These are phyloP conservation scores for Epichloe sp. DNA, from an alignment of 2,329 filamentous ascomycete species.

Conservation along the genomic window DNA sequence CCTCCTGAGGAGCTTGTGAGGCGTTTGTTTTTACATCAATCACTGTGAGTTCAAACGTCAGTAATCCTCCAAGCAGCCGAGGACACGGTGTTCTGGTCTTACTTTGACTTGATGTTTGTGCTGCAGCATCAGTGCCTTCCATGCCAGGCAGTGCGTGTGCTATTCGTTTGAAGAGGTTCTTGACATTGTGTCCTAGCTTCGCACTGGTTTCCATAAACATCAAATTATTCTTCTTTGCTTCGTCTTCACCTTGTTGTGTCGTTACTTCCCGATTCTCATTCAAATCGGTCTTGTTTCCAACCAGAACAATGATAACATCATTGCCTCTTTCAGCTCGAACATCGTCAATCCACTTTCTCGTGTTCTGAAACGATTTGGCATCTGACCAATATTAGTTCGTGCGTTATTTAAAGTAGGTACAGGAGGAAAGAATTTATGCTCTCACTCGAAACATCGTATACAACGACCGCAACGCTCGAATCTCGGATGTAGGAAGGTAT, in stretches of 20 bases:
- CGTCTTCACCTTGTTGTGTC: slow-evolving; percentile 89
- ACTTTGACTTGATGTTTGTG: slow-evolving; percentile 66
- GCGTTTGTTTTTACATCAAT: slow-evolving; percentile 85
- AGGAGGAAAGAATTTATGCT: slow-evolving; percentile 1
- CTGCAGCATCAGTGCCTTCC: slow-evolving; percentile 76
- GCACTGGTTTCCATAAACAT: slow-evolving; percentile 99
- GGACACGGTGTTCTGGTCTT: slow-evolving; percentile 23
- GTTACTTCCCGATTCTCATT: slow-evolving; percentile 98
- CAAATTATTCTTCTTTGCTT: slow-evolving; percentile 92
- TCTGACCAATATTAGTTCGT: slow-evolving; percentile 31
- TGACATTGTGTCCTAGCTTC: slow-evolving; percentile 96
- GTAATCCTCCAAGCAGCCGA: neutral
- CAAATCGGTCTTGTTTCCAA: slow-evolving; percentile 98
- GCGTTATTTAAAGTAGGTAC: slow-evolving; percentile 3
- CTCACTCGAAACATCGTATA: slow-evolving; percentile 91
- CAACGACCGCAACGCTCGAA: slow-evolving; percentile 92
- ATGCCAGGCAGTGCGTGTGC: slow-evolving; percentile 94
- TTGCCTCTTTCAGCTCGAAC: slow-evolving; percentile 92
- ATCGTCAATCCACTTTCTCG: slow-evolving; percentile 98
- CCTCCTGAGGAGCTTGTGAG: slow-evolving; percentile 55
- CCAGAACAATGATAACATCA: slow-evolving; percentile 96
- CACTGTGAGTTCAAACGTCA: slow-evolving; percentile 41
- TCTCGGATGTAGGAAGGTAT: slow-evolving; percentile 99
- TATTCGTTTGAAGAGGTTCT: slow-evolving; percentile 94
- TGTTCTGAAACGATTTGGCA: slow-evolving; percentile 95